Evolutionary conservation across 2,329 filamentous ascomycete genomes (phyloP).

Genomic region (Xylaria sp.): DNA sequence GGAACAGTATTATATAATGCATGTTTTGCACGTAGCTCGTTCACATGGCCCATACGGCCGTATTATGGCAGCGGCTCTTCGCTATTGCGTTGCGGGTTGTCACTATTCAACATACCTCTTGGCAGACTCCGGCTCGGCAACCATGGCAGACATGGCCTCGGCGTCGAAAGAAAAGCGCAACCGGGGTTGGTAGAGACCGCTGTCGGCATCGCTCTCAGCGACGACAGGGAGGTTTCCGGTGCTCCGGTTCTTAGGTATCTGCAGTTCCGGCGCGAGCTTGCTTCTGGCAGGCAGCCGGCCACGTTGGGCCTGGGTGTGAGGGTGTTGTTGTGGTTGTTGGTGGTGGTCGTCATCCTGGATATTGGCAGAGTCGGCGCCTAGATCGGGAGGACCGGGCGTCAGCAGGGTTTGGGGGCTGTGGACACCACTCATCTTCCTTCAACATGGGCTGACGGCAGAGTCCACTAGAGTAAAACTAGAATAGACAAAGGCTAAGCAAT

Average conservation of each 20-base stretch:
- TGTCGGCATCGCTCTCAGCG: constrained; percentile 51
- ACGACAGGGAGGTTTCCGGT: constrained; percentile 69
- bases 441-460: background rate
- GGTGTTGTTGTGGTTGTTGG: constrained; percentile 13
- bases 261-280: constrained; percentile 60
- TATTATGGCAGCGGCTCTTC: background rate
- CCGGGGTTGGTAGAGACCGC: constrained; percentile 63
- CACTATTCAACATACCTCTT: constrained; percentile 70
- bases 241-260: constrained; percentile 72
- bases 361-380: constrained; percentile 56
- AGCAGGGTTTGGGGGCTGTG: constrained; percentile 36
- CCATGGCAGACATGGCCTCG: constrained; percentile 61
- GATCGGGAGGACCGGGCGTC: constrained; percentile 42
- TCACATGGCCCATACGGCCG: background rate
- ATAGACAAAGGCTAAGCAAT: constrained; percentile 28
- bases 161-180: constrained; percentile 83
- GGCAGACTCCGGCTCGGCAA: constrained; percentile 73
- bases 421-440: constrained; percentile 12
- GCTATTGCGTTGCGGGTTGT: constrained; percentile 1
- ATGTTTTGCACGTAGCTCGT: background rate
- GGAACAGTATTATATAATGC: background rate
- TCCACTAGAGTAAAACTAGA: constrained; percentile 21
- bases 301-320: constrained; percentile 39
- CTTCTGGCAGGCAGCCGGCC: constrained; percentile 52
- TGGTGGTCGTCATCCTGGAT: constrained; percentile 53